Base-by-base conservation (phyloP, 2,329 filamentous ascomycete genomes). In the Fusarium irregulare region DNA sequence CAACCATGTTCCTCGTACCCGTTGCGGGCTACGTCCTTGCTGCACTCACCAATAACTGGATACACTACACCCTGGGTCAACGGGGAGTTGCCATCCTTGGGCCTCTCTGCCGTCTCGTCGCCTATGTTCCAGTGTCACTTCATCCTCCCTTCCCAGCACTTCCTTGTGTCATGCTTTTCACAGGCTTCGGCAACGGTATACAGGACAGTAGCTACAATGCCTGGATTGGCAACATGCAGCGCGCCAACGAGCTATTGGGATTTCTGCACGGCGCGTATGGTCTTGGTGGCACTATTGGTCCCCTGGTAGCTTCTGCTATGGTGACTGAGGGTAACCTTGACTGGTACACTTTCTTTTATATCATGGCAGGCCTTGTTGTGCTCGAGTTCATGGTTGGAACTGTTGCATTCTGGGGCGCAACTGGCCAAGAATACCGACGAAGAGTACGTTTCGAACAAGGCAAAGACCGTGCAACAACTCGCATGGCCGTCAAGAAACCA, bases 271-370 rank as follows among this genome's bases (percentile, higher is more conserved):
- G 87, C 1, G 87, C 87, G 40, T 95, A 93, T 74, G 91, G 91
- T 1, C 74, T 92, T 0, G 92, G 92, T 1, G 92, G 89, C 2
- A 90, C 91, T 0, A 81, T 93, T 14, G 84, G 86, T 5, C 92
- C 92, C 0, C 78, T 94, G 9, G 84, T 93, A 63, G 91, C 92
- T 3, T 93, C 92, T 0, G 86, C 87, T 7, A 89, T 95, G 87
- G 87, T 94, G 37, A 89, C 90, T 0, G 88, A 88, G 68, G 88
- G 81, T 0, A 71, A 81, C 6, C 75, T 91, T 53, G 82, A 82
- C 0, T 96, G 93, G 93, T 93, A 90, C 73, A 83, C 83, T 13
- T 94, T 91, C 78, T 95, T 93, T 79, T 93, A 93, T 75, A 80
- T 93, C 59, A 92, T 94, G 89, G 84, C 91, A 45, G 88, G 80